Conservation (phyloP, 2,329 filamentous ascomycete genomes). For the Cladosporium halotolerans region DNA sequence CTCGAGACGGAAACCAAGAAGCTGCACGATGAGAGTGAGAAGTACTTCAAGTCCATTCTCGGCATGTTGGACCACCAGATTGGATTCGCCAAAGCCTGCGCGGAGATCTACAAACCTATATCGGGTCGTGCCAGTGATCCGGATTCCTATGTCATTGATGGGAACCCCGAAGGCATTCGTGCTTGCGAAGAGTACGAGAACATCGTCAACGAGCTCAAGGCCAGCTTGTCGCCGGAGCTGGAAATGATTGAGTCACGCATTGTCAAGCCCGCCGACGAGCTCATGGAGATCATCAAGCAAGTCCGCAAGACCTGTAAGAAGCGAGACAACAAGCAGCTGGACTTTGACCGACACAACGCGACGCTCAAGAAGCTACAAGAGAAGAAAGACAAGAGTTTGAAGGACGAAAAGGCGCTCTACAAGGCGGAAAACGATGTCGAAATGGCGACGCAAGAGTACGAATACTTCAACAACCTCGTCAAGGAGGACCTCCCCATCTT, state of each 20-base stretch:
- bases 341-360: conserved; percentile 82
- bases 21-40: conserved; percentile 92
- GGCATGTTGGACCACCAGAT: conserved; percentile 97
- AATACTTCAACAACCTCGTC: conserved; percentile 95
- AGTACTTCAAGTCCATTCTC: conserved; percentile 97
- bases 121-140: conserved; percentile 93
- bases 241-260: conserved; percentile 95
- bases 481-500: conserved; percentile 94
- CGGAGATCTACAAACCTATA: conserved; percentile 96
- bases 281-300: conserved; percentile 89
- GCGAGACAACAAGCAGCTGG: conserved; percentile 94
- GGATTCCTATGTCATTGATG: conserved; percentile 70
- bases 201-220: conserved; percentile 84
- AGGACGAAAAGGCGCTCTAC: conserved; percentile 96
- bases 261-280: conserved; percentile 85
- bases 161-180: conserved; percentile 85
- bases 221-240: conserved; percentile 80
- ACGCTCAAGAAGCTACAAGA: conserved; percentile 91
- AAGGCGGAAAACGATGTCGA: conserved; percentile 91
- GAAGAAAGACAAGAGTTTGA: conserved; percentile 92
- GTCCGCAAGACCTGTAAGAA: conserved; percentile 85
- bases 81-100: conserved; percentile 92
- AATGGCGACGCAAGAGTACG: conserved; percentile 87
- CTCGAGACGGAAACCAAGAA: conserved; percentile 94
- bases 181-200: conserved; percentile 95